Conservation (phyloP, 352 stramenopile species). For the Phytophthora sansomeana region DNA sequence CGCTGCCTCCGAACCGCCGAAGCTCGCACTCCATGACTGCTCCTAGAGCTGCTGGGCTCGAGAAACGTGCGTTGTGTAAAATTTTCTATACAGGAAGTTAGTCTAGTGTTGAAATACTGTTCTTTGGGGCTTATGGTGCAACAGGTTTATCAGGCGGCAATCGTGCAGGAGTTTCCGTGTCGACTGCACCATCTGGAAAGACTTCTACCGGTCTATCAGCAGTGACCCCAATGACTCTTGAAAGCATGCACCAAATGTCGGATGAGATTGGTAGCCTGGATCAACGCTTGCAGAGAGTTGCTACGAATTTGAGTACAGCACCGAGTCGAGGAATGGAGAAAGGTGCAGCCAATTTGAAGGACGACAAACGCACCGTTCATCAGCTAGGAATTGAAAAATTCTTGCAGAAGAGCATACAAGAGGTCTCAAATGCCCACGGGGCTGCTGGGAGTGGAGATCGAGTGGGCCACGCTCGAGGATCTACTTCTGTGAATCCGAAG, state of each 20-base stretch:
- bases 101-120: background rate
- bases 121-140: background rate
- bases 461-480: background rate
- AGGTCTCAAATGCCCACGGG: constrained; percentile 41
- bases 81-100: background rate
- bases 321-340: constrained; percentile 8
- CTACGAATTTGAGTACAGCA: constrained; percentile 4
- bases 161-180: constrained; percentile 10
- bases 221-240: constrained; percentile 17
- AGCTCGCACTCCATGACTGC: constrained; percentile 5
- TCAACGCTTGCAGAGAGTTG: constrained; percentile 36
- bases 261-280: constrained; percentile 38
- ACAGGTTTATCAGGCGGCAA: constrained; percentile 15
- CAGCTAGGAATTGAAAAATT: constrained; percentile 59
- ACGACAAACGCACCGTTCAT: constrained; percentile 28
- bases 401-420: constrained; percentile 55
- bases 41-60: constrained; percentile 2
- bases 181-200: constrained; percentile 24
- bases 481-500: constrained; percentile 35
- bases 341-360: background rate
- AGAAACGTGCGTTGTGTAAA: constrained; percentile 8
- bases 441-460: constrained; percentile 3
- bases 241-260: constrained; percentile 37
- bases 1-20: constrained; percentile 9
- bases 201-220: background rate